Base-by-base conservation (phyloP, 2,329 filamentous ascomycete species). In the Sclerotinia nivalis region DNA sequence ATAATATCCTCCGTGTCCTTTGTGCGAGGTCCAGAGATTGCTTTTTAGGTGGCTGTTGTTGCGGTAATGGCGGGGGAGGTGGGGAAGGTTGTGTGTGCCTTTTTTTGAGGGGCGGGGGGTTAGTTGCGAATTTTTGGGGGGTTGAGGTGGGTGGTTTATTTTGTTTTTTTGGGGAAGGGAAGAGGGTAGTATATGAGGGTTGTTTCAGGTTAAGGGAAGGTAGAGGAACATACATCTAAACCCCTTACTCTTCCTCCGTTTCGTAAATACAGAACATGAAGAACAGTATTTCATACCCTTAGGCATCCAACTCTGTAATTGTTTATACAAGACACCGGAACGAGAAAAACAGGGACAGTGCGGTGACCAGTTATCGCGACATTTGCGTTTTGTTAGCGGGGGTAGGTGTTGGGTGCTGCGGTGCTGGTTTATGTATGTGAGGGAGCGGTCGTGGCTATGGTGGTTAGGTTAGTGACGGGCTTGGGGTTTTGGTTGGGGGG, bases 231-330 rank as follows among this genome's bases (percentile, higher is more conserved):
- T 58, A 75, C 76, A 77, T 58, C 70, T 62, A 22, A 69, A 66
- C 4, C 72, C 71, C 37, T 76, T 70, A 6, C 49, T 34, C n/a
- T 59, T 74, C 62, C 74, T 76, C 66, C 76, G 72, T 43, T 50
- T 69, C 4, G 75, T 76, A 50, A 75, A 77, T 52, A 67, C 73
- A 31, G 37, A 52, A 70, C 76, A 77, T 8, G 65, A 47, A 3
- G 69, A 56, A 66, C 76, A 77, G 70, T 75, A 77, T 28, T 71
- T 73, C 71, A 76, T 55, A 1, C 50, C 66, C 28, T 66, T 69
- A 3, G 74, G 74, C 70, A 76, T 71, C 75, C 74, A 77, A 2
- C n/a, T 55, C n/a, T 70, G 62, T 12, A 77, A 28, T 22, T 75
- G 68, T 22, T 67, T 59, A 59, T 74, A 69, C 28, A 77, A 8